A percentile compares a stretch with the other conserved stretches of the same genome.
These are phyloP conservation scores for Petunia secreta DNA, from an alignment of 257 asterid species.

Conservation along the genomic window DNA sequence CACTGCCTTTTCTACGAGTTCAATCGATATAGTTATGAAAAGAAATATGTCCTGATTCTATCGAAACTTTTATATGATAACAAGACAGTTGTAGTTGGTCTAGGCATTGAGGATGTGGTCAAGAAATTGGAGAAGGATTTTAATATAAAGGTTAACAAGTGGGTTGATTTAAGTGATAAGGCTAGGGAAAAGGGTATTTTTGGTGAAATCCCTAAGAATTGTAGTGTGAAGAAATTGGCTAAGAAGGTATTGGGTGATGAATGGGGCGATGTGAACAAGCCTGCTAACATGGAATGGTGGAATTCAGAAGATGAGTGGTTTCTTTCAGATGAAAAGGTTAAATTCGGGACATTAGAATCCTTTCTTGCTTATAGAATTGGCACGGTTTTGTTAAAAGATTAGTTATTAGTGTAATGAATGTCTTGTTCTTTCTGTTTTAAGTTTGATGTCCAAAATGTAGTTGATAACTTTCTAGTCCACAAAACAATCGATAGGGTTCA, in stretches of 20 bases:
- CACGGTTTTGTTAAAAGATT: no score
- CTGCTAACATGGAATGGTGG: neutral
- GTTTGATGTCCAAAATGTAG: no score
- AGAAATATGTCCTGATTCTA: no score
- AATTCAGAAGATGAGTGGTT: neutral
- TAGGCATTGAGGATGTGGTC: neutral
- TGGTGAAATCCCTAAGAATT: neutral
- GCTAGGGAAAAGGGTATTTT: neutral
- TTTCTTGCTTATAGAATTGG: neutral
- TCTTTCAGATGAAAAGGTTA: conserved; percentile 14
- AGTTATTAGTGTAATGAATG: no score
- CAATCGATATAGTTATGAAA: neutral
- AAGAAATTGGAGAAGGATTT: conserved; percentile 11
- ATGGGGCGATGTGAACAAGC: neutral
- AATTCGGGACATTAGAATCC: conserved; percentile 11
- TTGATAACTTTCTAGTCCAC: no score
- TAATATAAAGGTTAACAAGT: neutral
- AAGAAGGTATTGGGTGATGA: neutral
- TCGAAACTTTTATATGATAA: conserved; percentile 12
- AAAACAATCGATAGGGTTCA: no score
- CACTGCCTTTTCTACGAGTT: neutral
- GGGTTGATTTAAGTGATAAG: conserved; percentile 15
- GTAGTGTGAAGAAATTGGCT: neutral
- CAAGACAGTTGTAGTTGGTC: neutral
- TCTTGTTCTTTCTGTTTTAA: no score